A percentile compares a stretch with the other conserved stretches of the same genome.
Evolutionary conservation across 2,329 filamentous ascomycete species (phyloP).

Genomic region (Karstenula rhodostoma): DNA sequence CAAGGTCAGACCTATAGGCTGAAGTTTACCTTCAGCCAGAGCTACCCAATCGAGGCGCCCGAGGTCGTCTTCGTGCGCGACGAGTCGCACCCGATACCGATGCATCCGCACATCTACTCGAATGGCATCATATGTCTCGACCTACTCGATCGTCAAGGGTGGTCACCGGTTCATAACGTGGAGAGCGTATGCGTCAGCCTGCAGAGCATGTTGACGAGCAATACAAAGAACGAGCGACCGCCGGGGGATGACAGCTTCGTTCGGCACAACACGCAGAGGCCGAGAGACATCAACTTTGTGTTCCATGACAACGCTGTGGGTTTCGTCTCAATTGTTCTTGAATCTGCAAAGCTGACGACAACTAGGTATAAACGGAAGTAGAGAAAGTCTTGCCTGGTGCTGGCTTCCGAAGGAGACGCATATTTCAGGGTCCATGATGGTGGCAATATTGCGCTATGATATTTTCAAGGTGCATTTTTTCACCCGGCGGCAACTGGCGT

Average conservation of each 20-base stretch:
- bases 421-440: conserved; percentile 10
- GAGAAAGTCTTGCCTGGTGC: not conserved
- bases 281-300: conserved; percentile 89
- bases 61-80: conserved; percentile 87
- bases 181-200: conserved; percentile 97
- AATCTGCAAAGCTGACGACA: conserved; percentile 14
- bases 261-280: conserved; percentile 76
- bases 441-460: conserved; percentile 7
- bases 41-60: conserved; percentile 91
- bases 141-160: conserved; percentile 84
- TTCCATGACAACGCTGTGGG: conserved; percentile 78
- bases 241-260: conserved; percentile 92
- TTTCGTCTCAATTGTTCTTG: conserved; percentile 51
- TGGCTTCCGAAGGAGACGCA: not conserved
- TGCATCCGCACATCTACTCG: conserved; percentile 97
- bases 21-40: conserved; percentile 82
- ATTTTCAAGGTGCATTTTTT: conserved; percentile 7
- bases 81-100: conserved; percentile 73
- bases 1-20: conserved; percentile 79
- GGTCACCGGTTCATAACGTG: conserved; percentile 96
- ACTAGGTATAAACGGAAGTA: not conserved
- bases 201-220: conserved; percentile 97
- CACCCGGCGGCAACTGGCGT: conserved; percentile 1
- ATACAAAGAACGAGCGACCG: conserved; percentile 88
- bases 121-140: conserved; percentile 99